Evolutionary conservation across 768 basidiomycete species (phyloP).

Genomic region (Scleroderma citrinum): DNA sequence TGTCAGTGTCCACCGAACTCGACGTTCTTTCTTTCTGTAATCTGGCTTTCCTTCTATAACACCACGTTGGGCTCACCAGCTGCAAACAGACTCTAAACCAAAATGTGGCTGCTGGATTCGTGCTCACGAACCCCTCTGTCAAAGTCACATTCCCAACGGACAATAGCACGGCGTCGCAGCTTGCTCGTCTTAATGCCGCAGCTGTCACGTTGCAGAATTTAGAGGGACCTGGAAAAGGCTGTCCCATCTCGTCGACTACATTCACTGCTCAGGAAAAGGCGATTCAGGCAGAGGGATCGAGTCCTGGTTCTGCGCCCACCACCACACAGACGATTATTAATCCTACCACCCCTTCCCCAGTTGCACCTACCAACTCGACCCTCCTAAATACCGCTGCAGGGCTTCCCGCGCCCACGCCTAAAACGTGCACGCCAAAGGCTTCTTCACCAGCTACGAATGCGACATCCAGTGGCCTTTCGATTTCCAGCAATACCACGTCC

Average conservation of each 20-base stretch:
- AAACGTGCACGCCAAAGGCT: background rate
- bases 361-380: background rate
- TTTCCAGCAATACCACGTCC: constrained; percentile 5
- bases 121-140: constrained; percentile 59
- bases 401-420: background rate
- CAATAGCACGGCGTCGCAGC: constrained; percentile 43
- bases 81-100: constrained; percentile 35
- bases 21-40: constrained; percentile 45
- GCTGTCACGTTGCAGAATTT: constrained; percentile 71
- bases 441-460: background rate
- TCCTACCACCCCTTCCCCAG: background rate
- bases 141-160: constrained; percentile 59
- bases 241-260: constrained; percentile 61
- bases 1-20: constrained; percentile 60
- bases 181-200: constrained; percentile 53
- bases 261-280: constrained; percentile 36
- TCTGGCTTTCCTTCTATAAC: constrained; percentile 9
- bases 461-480: background rate
- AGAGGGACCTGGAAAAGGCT: constrained; percentile 59
- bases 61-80: background rate
- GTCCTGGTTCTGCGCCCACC: background rate
- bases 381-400: background rate
- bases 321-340: background rate
- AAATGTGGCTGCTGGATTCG: constrained; percentile 57
- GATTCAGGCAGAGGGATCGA: constrained; percentile 14